A percentile compares a stretch with the other conserved stretches of the same genome.
phyloP scores from a whole-genome alignment of 768 basidiomycete genomes.

The Candolleomyces eurysporus region DNA sequence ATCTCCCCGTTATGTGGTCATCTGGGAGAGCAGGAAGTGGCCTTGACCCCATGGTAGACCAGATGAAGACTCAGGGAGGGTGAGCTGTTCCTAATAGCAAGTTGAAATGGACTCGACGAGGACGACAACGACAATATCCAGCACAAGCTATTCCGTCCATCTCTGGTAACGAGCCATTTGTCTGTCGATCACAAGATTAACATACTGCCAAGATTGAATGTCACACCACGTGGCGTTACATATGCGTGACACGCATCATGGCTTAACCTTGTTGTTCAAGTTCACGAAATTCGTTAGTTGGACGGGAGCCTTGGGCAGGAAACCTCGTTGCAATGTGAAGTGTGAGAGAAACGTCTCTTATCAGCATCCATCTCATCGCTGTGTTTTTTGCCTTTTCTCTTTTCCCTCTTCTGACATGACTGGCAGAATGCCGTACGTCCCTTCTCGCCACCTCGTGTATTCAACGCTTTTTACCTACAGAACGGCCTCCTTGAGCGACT shows the following conservation, averaged over 20 bases:
- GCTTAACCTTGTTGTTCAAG: background rate
- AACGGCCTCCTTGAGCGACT: background rate
- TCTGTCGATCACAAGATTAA: constrained; percentile 5
- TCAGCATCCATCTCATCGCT: background rate
- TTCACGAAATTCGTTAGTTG: no score
- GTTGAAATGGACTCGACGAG: background rate
- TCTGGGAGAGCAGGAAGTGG: constrained; percentile 3
- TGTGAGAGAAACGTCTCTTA: background rate
- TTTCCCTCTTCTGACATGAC: constrained; percentile 3
- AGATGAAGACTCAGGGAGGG: background rate
- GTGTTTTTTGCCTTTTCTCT: background rate
- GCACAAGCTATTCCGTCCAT: constrained; percentile 8
- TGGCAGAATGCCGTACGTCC: constrained; percentile 7
- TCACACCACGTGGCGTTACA: constrained; percentile 2
- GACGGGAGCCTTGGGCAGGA: background rate
- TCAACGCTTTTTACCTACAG: constrained; percentile 2
- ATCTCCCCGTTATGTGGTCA: constrained; percentile 1
- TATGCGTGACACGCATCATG: background rate
- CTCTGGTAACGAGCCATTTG: background rate
- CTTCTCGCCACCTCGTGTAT: constrained; percentile 8
- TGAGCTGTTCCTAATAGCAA: background rate
- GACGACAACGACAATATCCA: background rate
- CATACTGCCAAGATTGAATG: background rate
- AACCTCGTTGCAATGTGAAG: background rate
- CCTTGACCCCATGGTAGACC: background rate